Evolutionary conservation across 1,284 basidiomycete genomes (phyloP).

Genomic region (Naganishia sp.): DNA sequence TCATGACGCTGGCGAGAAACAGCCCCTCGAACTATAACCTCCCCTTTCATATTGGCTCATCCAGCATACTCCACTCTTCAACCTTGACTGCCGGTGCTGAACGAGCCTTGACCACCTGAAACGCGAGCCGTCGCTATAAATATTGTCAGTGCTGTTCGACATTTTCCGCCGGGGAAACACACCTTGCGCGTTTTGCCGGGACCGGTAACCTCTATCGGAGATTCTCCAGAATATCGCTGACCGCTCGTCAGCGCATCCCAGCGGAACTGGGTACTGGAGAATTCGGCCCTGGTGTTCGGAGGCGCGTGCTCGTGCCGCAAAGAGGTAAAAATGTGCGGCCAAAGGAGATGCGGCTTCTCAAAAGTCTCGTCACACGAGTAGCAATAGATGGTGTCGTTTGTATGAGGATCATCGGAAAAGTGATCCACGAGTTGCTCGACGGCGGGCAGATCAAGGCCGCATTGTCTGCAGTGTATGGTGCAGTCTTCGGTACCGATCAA

Average conservation of each 20-base stretch:
- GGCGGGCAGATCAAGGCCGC: not conserved
- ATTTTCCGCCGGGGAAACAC: not conserved
- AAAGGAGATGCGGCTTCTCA: conserved; percentile 1
- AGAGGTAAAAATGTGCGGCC: conserved; percentile 16
- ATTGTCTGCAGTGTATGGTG: conserved; percentile 9
- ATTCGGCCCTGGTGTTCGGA: conserved; percentile 1
- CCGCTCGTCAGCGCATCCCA: not conserved
- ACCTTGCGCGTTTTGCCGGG: conserved; percentile 2
- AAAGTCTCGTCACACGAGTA: conserved; percentile 18
- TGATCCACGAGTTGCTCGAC: conserved; percentile 16
- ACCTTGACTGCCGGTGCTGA: no score
- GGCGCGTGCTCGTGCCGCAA: conserved; percentile 5
- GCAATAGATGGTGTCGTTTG: conserved; percentile 2
- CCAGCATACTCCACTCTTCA: no score
- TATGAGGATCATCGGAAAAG: conserved; percentile 1
- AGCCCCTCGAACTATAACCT: no score
- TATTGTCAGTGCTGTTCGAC: no score
- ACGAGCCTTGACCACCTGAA: no score
- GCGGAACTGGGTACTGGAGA: conserved; percentile 8
- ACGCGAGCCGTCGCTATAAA: no score
- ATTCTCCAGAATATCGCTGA: conserved; percentile 9
- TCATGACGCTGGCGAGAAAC: no score
- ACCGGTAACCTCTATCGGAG: not conserved
- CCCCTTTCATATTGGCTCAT: no score
- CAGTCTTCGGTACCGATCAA: conserved; percentile 5